Base-by-base conservation (phyloP, 1,284 basidiomycete species). In the Singerocomus rubriflavus region DNA sequence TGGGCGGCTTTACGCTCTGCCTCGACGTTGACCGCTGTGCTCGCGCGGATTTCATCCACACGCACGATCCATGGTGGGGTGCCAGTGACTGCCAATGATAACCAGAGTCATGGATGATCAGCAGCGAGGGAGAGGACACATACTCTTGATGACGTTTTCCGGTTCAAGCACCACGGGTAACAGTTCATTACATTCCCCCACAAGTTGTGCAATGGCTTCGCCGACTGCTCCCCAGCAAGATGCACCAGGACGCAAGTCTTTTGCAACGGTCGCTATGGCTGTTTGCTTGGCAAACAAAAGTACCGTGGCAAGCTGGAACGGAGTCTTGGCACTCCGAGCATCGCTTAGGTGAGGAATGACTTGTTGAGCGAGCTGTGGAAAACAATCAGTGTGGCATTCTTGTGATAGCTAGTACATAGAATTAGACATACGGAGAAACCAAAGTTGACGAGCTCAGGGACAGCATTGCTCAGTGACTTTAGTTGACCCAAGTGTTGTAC, bases 41-140 rank as follows among this genome's bases (percentile, higher is more conserved):
- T 84, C 0, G 88, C 81, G 66, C 93, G 92, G 72, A 99, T 85
- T 59, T 92, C 84, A n/a, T 81, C 80, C 5, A 96, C 81, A n/a
- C 97, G 82, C 0, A 81, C 74, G 0, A 93, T 73, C 96, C 96
- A 99, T 0, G 97, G 97, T 4, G 91, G 75, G 1, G 82, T 78
- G 7, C 85, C 85, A 44, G 82, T 78, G 53, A 92, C 91, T 94
- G 57, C 7, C 45, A 37, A 52, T 51, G 40, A 42, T 35, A 13
- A 41, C 21, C 25, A 40, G 36, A n/a, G 25, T 29, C 37, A 39
- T 27, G 37, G 45, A 21, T 34, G 48, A 27, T 54, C 21, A n/a
- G 33, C 17, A 14, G 17, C n/a, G 53, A 0, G 29, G 29, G 34
- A 35, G 39, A 32, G 7, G 6, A 6, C 39, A 70, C 84, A 61